Evolutionary conservation across 371 early-diverging fungal genomes (phyloP).

Genomic region (Sporodiniella umbellata): DNA sequence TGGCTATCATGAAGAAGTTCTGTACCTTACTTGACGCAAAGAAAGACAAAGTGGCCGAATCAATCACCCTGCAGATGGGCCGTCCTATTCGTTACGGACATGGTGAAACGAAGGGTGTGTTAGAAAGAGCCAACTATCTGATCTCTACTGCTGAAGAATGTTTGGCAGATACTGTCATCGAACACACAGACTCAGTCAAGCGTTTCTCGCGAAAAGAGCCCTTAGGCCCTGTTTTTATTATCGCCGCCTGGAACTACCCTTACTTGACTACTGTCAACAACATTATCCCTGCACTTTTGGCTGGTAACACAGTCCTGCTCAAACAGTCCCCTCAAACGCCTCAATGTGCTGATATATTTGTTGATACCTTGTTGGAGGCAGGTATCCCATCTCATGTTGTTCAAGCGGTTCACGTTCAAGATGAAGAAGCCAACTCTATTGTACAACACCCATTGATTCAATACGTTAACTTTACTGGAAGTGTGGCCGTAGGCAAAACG

Average conservation of each 20-base stretch:
- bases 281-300: conserved; percentile 74
- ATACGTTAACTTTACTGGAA: conserved; percentile 83
- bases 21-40: conserved; percentile 55
- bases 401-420: conserved; percentile 62
- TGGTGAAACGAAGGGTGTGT: conserved; percentile 73
- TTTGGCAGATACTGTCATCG: conserved; percentile 55
- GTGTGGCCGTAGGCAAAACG: conserved; percentile 71
- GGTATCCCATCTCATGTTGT: conserved; percentile 72
- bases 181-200: conserved; percentile 42
- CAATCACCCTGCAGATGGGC: conserved; percentile 73
- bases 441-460: conserved; percentile 62
- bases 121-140: conserved; percentile 71
- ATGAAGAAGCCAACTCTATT: conserved; percentile 45
- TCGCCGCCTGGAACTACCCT: conserved; percentile 77
- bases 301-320: conserved; percentile 77
- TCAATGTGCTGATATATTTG: conserved; percentile 72
- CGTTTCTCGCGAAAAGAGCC: conserved; percentile 74
- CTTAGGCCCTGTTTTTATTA: conserved; percentile 53
- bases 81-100: conserved; percentile 70
- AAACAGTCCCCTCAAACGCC: conserved; percentile 86
- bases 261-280: conserved; percentile 64
- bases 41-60: conserved; percentile 58
- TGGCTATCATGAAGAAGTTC: conserved; percentile 52
- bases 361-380: conserved; percentile 60
- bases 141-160: conserved; percentile 66